These are phyloP conservation scores for Austroboletus sp. DNA, from an alignment of 1,284 basidiomycete genomes.

Conservation along the genomic window DNA sequence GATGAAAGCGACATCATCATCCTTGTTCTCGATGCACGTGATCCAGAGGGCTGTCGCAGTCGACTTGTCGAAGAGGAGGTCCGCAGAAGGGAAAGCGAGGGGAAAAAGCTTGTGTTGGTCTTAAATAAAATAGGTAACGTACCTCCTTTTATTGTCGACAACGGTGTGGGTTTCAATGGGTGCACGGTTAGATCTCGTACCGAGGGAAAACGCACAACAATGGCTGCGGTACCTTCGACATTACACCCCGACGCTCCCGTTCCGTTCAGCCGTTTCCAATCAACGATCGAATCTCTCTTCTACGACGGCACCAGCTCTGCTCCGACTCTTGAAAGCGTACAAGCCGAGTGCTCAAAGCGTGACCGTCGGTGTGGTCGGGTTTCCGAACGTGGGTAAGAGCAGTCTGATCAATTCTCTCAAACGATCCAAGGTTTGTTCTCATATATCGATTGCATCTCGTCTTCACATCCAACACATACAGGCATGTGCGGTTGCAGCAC, in stretches of 20 bases:
- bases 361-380: conserved; percentile 91
- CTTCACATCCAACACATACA: conserved; percentile 36
- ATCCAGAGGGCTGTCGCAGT: conserved; percentile 86
- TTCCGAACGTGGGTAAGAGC: conserved; percentile 96
- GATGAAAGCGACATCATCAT: conserved; percentile 90
- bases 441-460: conserved; percentile 15
- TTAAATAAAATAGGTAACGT: conserved; percentile 87
- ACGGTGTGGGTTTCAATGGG: background rate
- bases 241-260: conserved; percentile 88
- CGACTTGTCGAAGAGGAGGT: conserved; percentile 88
- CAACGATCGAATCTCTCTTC: conserved; percentile 78
- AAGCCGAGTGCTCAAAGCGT: conserved; percentile 67
- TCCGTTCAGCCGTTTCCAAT: conserved; percentile 78
- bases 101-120: conserved; percentile 85
- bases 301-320: conserved; percentile 70
- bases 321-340: conserved; percentile 89
- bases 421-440: conserved; percentile 63
- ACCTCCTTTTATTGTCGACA: background rate
- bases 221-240: conserved; percentile 91
- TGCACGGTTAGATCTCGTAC: conserved; percentile 69
- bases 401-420: conserved; percentile 93
- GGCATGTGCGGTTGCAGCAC: conserved; percentile 89
- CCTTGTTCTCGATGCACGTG: conserved; percentile 82
- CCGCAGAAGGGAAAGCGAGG: conserved; percentile 71
- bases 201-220: conserved; percentile 78